Evolutionary conservation across 208 protist genomes (phyloP).

Genomic region (Angomonas ambiguus): DNA sequence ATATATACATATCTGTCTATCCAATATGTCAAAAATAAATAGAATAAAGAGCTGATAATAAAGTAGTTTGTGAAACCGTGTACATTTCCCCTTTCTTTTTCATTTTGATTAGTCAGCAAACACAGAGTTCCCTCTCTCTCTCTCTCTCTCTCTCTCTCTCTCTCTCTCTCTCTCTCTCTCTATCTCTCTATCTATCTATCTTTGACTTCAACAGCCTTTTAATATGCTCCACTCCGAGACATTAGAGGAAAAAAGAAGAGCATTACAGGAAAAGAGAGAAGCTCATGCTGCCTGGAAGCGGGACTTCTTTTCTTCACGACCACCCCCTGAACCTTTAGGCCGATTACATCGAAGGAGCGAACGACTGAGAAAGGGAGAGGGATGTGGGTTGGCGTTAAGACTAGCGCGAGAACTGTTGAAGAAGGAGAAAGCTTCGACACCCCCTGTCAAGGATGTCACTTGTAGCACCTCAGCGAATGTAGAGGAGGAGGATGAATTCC

Average conservation of each 20-base stretch:
- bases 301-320: constrained; percentile 67
- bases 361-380: constrained; percentile 14
- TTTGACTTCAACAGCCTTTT: no score
- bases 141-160: constrained; percentile 12
- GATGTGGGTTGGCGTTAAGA: constrained; percentile 23
- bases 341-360: constrained; percentile 44
- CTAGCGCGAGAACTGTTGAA: constrained; percentile 24
- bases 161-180: no score
- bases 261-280: constrained; percentile 26
- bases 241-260: background rate
- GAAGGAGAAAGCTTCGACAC: background rate
- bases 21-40: background rate
- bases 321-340: constrained; percentile 47
- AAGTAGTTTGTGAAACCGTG: background rate
- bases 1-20: no score
- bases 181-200: no score
- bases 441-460: background rate
- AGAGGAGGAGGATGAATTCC: background rate
- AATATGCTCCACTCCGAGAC: no score
- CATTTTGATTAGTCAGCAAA: background rate
- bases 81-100: constrained; percentile 1
- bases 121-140: background rate
- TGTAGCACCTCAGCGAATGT: background rate
- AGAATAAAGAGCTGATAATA: background rate
- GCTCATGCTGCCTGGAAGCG: constrained; percentile 68